A percentile compares a stretch with the other conserved stretches of the same genome.
Evolutionary conservation across 768 basidiomycete species (phyloP).

Genomic region (Russula sp.): DNA sequence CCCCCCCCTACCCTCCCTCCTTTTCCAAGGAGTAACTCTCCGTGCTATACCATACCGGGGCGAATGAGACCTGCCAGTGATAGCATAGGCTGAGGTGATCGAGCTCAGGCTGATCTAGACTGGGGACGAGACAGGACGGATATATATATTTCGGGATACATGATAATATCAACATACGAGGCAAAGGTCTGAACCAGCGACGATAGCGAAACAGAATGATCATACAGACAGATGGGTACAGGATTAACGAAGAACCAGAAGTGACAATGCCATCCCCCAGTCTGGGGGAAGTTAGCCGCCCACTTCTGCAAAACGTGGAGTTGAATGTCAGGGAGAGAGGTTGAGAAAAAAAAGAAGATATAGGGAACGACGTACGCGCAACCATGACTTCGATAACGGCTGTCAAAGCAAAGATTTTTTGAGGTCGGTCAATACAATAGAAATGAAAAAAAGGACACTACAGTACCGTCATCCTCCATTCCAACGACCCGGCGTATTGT

Average conservation of each 20-base stretch:
- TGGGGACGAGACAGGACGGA: slow-evolving; percentile 4
- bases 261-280: too few species aligned
- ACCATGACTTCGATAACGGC: slow-evolving; percentile 97
- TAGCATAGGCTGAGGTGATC: not conserved
- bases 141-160: slow-evolving; percentile 22
- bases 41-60: not conserved
- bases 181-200: slow-evolving; percentile 4
- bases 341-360: too few species aligned
- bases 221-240: too few species aligned
- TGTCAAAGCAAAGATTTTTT: slow-evolving; percentile 33
- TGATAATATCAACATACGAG: slow-evolving; percentile 22
- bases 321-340: not conserved
- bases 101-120: not conserved
- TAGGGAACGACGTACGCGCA: slow-evolving; percentile 63
- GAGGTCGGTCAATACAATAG: slow-evolving; percentile 6
- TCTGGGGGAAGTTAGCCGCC: too few species aligned
- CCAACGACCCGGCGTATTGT: slow-evolving; percentile 82
- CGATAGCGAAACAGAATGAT: not conserved
- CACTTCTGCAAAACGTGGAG: too few species aligned
- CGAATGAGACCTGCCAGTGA: not conserved
- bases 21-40: not conserved
- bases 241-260: too few species aligned
- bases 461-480: slow-evolving; percentile 92
- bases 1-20: too few species aligned
- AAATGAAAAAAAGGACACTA: not conserved